Evolutionary conservation across 768 basidiomycete genomes (phyloP).

Genomic region (Guyanaporus albipodus): DNA sequence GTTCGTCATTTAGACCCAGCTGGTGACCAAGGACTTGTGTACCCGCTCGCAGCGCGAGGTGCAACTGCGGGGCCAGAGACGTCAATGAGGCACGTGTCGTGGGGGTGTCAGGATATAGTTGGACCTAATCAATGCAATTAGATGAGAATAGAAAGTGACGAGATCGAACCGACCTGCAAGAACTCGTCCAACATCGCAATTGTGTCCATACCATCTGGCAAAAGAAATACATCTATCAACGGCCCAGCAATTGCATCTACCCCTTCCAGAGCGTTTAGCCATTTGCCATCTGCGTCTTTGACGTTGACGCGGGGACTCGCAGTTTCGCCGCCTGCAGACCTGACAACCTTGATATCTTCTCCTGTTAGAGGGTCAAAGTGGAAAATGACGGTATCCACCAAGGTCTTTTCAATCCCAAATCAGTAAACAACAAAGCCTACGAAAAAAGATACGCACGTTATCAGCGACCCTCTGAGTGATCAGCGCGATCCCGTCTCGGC

Average conservation of each 20-base stretch:
- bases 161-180: constrained; percentile 52
- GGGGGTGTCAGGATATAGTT: constrained; percentile 63
- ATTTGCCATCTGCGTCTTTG: constrained; percentile 7
- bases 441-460: constrained; percentile 45
- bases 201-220: constrained; percentile 44
- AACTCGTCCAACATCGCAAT: constrained; percentile 72
- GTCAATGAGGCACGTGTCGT: constrained; percentile 42
- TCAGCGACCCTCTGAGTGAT: constrained; percentile 57
- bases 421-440: constrained; percentile 6
- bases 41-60: constrained; percentile 54
- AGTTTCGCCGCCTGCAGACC: constrained; percentile 5
- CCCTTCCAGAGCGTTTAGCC: constrained; percentile 49
- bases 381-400: constrained; percentile 71
- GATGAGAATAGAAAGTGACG: background rate
- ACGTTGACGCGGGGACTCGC: background rate
- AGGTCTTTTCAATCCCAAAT: constrained; percentile 36
- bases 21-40: constrained; percentile 57
- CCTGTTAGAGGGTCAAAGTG: constrained; percentile 79
- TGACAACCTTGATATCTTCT: constrained; percentile 41
- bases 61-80: constrained; percentile 41
- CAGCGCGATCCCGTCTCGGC: constrained; percentile 51
- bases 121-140: constrained; percentile 38
- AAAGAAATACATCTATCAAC: constrained; percentile 53
- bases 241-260: constrained; percentile 58
- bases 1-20: constrained; percentile 38